Conservation (phyloP, 306 rosid genomes). For the Prunus mira region DNA sequence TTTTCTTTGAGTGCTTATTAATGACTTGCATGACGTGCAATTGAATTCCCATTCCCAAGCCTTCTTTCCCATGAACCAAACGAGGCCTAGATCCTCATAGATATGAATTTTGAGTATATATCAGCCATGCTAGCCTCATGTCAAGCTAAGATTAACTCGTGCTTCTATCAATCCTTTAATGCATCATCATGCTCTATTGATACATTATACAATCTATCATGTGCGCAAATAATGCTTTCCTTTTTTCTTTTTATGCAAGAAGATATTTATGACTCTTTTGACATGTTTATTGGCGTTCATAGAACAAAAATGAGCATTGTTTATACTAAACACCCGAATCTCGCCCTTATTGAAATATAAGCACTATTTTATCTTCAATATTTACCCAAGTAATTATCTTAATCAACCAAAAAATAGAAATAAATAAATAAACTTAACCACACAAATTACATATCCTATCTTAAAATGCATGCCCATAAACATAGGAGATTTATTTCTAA, state of each 20-base stretch:
- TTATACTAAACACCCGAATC: too few relatives aligned
- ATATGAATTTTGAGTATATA: too few relatives aligned
- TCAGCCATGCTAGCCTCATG: background rate
- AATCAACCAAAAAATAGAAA: background rate
- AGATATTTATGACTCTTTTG: background rate
- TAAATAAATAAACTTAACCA: background rate
- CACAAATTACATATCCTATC: background rate
- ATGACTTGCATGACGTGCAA: background rate
- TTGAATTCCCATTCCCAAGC: too few relatives aligned
- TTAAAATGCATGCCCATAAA: background rate
- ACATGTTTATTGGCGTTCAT: background rate
- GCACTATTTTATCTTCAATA: background rate
- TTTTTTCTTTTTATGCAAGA: background rate
- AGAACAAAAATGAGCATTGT: background rate
- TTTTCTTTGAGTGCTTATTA: background rate
- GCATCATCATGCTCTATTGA: background rate
- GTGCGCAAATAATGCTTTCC: background rate
- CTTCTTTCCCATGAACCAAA: too few relatives aligned
- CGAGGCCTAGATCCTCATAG: background rate
- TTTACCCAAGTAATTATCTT: background rate
- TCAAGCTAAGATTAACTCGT: background rate
- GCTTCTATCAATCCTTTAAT: background rate
- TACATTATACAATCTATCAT: background rate
- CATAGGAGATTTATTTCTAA: background rate
- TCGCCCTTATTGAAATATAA: background rate